Base-by-base conservation (phyloP, 495 filamentous ascomycete genomes). In the Aspergillus saccharolyticus region DNA sequence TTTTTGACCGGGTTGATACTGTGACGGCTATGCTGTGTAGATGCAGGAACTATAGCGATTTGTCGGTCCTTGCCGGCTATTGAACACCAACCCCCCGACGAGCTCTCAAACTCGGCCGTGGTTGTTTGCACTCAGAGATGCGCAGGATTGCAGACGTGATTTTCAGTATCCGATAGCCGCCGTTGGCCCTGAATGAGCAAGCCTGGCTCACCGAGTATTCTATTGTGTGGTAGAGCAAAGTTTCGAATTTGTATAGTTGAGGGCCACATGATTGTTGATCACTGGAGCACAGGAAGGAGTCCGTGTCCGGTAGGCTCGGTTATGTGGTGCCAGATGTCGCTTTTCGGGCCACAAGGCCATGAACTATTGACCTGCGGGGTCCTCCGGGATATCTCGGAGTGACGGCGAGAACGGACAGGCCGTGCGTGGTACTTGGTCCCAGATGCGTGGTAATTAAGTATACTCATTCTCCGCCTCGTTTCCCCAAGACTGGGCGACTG, bases 231-330 rank as follows among this genome's bases (percentile, higher is more conserved):
- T 28, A 28, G 17, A 24, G 7, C n/a, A 30, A 16, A 46, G 22
- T 50, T 50, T 18, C 12, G 17, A 18, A 17, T 14, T 14, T 9
- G 28, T 50, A 24, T 18, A 50, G 47, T 28, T 9, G 21, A n/a
- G n/a, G 22, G 15, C 47, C 47, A 50, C 15, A 24, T 50, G 47
- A 50, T 17, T 18, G 47, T 50, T 50, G 47, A 50, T 50, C 47
- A 28, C 47, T 28, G 28, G 22, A 17, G 47, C 30, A 50, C 47
- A 50, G 22, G 22, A 50, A 39, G 8, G 9, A 17, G 47, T 7
- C 20, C 22, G 24, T n/a, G 21, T 9, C 17, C 16, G n/a, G 47
- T 17, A 16, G 15, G 17, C 28, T 39, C 12, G 10, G 12, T 39
- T 39, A 12, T 12, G 33, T 12, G 12, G 33, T 39, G 33, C 4